Evolutionary conservation across 371 early-diverging fungal species (phyloP), one percentile per base, ranked within the genome.

Genomic region (Globomyces sp.): DNA sequence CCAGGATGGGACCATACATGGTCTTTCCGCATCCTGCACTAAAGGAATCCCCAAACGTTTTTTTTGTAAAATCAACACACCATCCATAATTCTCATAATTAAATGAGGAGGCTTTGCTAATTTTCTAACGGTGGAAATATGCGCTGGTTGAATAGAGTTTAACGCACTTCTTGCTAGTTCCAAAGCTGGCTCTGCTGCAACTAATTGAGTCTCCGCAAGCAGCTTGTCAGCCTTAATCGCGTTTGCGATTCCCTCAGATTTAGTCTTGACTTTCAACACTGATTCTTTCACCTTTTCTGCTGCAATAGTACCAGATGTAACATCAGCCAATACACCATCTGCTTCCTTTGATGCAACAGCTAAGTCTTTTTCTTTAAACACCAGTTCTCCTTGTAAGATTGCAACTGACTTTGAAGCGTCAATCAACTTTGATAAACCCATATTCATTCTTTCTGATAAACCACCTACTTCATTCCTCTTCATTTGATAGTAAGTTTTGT

Each of bases 11-110:
- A 80, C 81, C 46, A 60, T 57, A 61, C 86, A 84, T 2, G 86
- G 83, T 65, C 74, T 73, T 43, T 85, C 86, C 2, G 86, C 81
- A 71, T 86, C 86, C 63, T 83, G 85, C 13, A 68, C 65, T 5
- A 81, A 71, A 1, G 74, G 46, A 43, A 63, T 49, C 64, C 84
- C 85, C 5, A 86, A 68, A 43, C 66, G 74, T n/a, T 78, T 67
- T 65, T 85, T 83, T 66, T 75, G 74, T 24, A 86, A 77, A 6
- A 86, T 60, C 40, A 80, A 50, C 67, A 86, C 86, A 69, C 83
- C 80, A 67, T 86, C 86, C 86, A 86, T 86, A 64, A 86, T 86
- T 43, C 86, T 71, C 86, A 86, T 86, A 64, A 86, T 81, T 57
- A 86, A 66, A 66, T 86, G 86, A 11, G 86, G 86, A 8, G 86